Conservation (phyloP, 768 basidiomycete species). For the Dioszegia aurantiaca region DNA sequence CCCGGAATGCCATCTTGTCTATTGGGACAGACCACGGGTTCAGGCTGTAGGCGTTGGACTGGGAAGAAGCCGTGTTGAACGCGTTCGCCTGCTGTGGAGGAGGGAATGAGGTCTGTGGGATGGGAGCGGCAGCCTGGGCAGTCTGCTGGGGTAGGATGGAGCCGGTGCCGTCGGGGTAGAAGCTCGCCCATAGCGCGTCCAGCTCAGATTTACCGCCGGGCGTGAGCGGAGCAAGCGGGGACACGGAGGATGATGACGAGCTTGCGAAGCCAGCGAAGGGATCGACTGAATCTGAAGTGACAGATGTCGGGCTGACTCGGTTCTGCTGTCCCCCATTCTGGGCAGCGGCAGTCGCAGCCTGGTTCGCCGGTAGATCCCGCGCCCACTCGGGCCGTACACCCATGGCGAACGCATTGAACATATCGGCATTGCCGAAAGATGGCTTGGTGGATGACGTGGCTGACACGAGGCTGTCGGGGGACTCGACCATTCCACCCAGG, state of each 20-base stretch:
- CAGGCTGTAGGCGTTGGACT: neutral
- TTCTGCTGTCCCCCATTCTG: neutral
- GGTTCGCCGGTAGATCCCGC: constrained; percentile 3
- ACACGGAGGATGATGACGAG: constrained; percentile 9
- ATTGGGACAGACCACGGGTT: neutral
- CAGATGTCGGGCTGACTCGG: neutral
- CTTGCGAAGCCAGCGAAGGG: constrained; percentile 17
- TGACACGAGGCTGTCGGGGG: constrained; percentile 33
- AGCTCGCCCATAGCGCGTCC: constrained; percentile 43
- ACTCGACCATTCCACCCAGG: constrained; percentile 21
- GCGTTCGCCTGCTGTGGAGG: neutral
- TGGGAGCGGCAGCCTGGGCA: neutral
- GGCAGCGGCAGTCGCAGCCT: neutral
- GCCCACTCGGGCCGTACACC: constrained; percentile 17
- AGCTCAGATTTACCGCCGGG: constrained; percentile 34
- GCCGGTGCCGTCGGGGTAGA: constrained; percentile 32
- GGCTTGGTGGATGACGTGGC: constrained; percentile 15
- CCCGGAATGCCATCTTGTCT: constrained; percentile 30
- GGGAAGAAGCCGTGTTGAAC: neutral
- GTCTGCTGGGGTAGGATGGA: constrained; percentile 1
- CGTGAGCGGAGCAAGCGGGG: constrained; percentile 6
- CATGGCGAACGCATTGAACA: constrained; percentile 28
- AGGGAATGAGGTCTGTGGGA: constrained; percentile 8
- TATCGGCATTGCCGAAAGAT: constrained; percentile 16
- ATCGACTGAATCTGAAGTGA: neutral